Evolutionary conservation across 257 asterid genomes (phyloP).

Genomic region (Henckelia pumila): DNA sequence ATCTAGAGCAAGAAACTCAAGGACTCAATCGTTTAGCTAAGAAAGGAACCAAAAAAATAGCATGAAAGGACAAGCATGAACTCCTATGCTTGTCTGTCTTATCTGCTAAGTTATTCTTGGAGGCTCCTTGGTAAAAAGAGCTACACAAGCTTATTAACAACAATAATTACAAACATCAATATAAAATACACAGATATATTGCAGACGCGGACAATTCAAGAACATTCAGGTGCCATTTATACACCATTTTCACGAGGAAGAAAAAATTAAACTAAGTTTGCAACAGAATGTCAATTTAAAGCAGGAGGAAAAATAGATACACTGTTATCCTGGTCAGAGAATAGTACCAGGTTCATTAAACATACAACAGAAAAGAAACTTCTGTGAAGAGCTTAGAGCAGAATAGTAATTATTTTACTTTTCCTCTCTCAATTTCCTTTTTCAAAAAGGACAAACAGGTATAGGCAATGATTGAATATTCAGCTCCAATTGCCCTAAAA

Average conservation of each 20-base stretch:
- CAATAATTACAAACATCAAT: background rate
- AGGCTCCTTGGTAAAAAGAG: conserved; percentile 4
- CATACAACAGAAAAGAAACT: no score
- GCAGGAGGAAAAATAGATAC: no score
- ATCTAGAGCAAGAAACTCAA: background rate
- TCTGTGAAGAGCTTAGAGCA: no score
- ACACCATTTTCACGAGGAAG: no score
- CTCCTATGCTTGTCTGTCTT: background rate
- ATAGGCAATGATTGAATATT: background rate
- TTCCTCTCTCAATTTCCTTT: no score
- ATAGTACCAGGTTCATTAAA: no score
- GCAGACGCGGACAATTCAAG: background rate
- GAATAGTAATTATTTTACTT: background rate
- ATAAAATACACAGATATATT: background rate
- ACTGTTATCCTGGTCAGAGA: no score
- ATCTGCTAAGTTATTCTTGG: conserved; percentile 11
- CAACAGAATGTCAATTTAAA: no score
- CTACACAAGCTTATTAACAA: background rate
- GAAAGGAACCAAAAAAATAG: background rate
- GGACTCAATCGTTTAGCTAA: background rate
- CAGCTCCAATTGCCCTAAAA: background rate
- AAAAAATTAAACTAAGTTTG: no score
- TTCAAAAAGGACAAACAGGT: no score
- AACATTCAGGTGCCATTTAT: no score
- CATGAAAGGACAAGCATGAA: background rate